Base-by-base conservation (phyloP, 805 yeast genomes). In the Millerago galiae region DNA sequence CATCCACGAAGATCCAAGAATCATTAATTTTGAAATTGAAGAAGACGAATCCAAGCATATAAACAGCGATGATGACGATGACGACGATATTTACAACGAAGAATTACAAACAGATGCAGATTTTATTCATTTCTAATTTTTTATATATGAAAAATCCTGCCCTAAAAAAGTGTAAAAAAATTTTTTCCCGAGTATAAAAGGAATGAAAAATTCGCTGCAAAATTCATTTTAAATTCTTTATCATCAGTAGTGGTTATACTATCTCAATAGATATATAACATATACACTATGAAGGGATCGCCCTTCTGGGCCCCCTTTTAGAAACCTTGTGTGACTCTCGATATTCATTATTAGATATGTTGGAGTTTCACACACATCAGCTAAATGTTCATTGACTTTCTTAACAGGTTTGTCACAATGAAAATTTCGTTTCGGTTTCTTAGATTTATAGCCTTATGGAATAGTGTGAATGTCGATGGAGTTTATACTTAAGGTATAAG, bases 211-310 rank as follows among this genome's bases (percentile, higher is more conserved):
- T 35, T 39, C 39, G 38, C 36, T 21, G 4, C 26, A 30, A 41
- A 38, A 40, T 38, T 42, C 35, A 40, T 39, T 37, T 28, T 24
- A 27, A 26, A 14, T 29, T 42, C 63, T 61, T 58, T 51, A 74
- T 70, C 85, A 79, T 79, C 83, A 77, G 86, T 79, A 79, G 86
- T 77, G 85, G 85, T 78, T 79, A 78, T 79, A 77, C 85, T 79
- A 79, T 75, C 76, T 73, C 78, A 57, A 67, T 69, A 75, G 72
- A 70, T 69, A 72, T 79, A 78, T 77, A 76, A 74, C 77, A 67
- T 61, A 58, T 49, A 57, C 60, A 57, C 60, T 57, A 40, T 41
- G 52, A 51, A 52, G 45, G 34, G 40, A 14, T 44, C 38, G 36
- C 40, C 14, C 32, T 29, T 29, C 32, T 21, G 27, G 47, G 34